These are phyloP conservation scores for Lasiodiplodia hormozganensis DNA, from an alignment of 2,329 filamentous ascomycete genomes.

Conservation along the genomic window DNA sequence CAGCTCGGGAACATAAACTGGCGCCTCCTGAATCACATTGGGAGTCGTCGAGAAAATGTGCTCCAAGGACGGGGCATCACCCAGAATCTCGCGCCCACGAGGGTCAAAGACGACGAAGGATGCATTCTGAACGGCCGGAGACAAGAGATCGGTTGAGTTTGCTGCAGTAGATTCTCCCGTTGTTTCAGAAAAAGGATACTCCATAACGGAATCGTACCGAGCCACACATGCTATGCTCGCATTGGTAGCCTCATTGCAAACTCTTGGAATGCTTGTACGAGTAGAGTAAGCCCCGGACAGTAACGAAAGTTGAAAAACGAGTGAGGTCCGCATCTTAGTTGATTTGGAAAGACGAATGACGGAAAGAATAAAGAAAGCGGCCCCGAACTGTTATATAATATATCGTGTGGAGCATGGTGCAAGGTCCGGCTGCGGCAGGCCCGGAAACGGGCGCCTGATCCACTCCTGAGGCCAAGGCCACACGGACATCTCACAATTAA, in stretches of 20 bases:
- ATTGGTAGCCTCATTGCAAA: not conserved
- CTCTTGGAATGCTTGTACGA: not conserved
- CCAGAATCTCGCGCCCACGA: conserved; percentile 34
- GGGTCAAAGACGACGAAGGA: conserved; percentile 39
- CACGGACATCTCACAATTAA: not conserved
- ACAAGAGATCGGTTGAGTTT: not conserved
- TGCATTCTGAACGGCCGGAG: conserved; percentile 9
- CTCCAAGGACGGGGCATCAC: conserved; percentile 33
- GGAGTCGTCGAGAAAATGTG: conserved; percentile 30
- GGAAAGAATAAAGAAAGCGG: too few species aligned
- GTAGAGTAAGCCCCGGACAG: not conserved
- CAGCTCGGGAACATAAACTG: conserved; percentile 30
- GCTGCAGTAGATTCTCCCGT: not conserved
- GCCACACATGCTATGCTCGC: conserved; percentile 5
- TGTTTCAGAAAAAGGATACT: not conserved
- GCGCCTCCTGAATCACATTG: conserved; percentile 29
- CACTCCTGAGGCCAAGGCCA: too few species aligned
- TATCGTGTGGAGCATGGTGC: not conserved
- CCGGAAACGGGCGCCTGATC: not conserved
- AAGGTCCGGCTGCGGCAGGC: not conserved
- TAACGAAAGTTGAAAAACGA: not conserved
- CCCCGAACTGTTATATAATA: not conserved
- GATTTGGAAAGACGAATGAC: not conserved
- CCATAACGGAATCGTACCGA: conserved; percentile 3
- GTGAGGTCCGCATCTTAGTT: not conserved